Conservation (phyloP, 2,329 filamentous ascomycete genomes). For the Thielaviopsis euricoi region DNA sequence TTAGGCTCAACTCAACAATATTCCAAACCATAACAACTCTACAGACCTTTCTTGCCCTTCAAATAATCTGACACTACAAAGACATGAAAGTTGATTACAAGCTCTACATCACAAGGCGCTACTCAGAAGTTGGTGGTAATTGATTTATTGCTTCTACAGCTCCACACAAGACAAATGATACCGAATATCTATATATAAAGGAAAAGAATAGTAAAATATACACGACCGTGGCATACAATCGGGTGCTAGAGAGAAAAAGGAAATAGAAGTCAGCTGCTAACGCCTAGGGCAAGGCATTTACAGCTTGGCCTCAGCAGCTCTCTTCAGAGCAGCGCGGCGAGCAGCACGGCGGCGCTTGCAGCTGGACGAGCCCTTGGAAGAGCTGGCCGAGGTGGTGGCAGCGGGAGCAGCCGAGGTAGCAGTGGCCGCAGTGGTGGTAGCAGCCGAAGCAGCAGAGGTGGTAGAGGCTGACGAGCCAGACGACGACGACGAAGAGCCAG, state of each 20-base stretch:
- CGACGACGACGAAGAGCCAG: not conserved
- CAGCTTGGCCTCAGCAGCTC: not conserved
- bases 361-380: not conserved
- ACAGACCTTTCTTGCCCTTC: no score
- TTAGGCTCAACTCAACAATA: no score
- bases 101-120: no score
- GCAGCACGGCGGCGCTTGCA: conserved; percentile 6
- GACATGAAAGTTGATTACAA: no score
- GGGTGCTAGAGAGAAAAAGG: conserved; percentile 12
- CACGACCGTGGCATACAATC: conserved; percentile 2
- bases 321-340: not conserved
- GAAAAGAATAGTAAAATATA: no score
- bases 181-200: not conserved
- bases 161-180: no score
- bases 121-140: no score
- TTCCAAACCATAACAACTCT: no score
- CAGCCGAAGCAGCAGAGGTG: not conserved
- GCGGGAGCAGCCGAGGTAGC: not conserved
- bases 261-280: conserved; percentile 4
- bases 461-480: not conserved
- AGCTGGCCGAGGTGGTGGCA: not conserved
- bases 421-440: not conserved
- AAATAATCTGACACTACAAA: no score
- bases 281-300: not conserved
- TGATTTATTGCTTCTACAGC: no score